A percentile compares a stretch with the other conserved stretches of the same genome.
Conservation (phyloP, 2,329 filamentous ascomycete genomes). For the Xylaria sp. region DNA sequence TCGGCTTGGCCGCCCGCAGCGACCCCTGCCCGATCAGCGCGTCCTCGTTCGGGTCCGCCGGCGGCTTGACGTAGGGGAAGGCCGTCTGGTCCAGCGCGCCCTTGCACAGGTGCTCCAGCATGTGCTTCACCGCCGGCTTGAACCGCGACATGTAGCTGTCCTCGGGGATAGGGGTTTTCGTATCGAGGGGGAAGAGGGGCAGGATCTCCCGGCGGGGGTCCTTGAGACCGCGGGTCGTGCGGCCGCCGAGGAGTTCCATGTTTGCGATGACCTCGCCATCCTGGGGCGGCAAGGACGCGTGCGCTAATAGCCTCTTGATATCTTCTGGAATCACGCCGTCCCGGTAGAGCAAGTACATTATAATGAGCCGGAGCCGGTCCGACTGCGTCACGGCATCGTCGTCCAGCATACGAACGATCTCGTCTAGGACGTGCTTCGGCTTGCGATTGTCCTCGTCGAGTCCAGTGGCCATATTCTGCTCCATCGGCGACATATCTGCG, state of each 20-base stretch:
- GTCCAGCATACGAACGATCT: conserved; percentile 85
- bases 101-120: conserved; percentile 74
- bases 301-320: conserved; percentile 79
- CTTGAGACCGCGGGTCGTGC: conserved; percentile 70
- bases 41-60: conserved; percentile 64
- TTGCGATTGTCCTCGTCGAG: conserved; percentile 91
- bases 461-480: conserved; percentile 90
- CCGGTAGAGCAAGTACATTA: conserved; percentile 83
- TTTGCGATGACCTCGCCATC: conserved; percentile 76
- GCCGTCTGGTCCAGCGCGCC: conserved; percentile 66
- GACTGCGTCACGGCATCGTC: conserved; percentile 71
- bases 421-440: conserved; percentile 84
- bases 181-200: conserved; percentile 73
- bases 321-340: conserved; percentile 85
- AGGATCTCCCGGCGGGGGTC: conserved; percentile 68
- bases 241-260: conserved; percentile 79
- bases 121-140: conserved; percentile 76
- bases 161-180: conserved; percentile 60
- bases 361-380: conserved; percentile 82
- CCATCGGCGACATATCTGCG: conserved; percentile 81
- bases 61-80: conserved; percentile 76
- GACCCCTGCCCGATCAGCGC: conserved; percentile 68
- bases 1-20: conserved; percentile 87
- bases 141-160: conserved; percentile 88
- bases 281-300: conserved; percentile 75